A percentile compares a stretch with the other conserved stretches of the same genome.
Conservation (phyloP, 352 stramenopile species). For the Globisporangium okanoganense region DNA sequence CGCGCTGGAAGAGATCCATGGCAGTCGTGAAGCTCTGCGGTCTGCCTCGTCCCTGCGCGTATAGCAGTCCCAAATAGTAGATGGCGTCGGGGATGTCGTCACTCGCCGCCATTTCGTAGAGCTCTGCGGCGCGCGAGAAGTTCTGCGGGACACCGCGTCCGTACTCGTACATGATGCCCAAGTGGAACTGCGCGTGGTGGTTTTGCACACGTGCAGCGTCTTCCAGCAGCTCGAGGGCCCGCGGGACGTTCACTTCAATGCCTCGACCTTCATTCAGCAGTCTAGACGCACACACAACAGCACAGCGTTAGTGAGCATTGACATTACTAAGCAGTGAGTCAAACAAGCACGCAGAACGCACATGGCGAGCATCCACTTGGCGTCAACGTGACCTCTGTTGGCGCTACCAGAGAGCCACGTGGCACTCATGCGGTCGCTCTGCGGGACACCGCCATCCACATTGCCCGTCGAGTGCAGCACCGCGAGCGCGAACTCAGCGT, state of each 20-base stretch:
- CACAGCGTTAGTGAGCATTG: background rate
- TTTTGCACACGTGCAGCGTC: conserved; percentile 22
- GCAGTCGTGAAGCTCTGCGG: conserved; percentile 30
- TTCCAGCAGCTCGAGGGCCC: conserved; percentile 29
- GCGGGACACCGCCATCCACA: conserved; percentile 12
- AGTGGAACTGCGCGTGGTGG: conserved; percentile 29
- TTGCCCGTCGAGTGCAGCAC: conserved; percentile 28
- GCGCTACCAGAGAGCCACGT: conserved; percentile 38
- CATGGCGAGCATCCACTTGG: conserved; percentile 53
- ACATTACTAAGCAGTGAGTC: background rate
- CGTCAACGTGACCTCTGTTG: conserved; percentile 31
- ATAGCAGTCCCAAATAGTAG: conserved; percentile 55
- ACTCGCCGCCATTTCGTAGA: conserved; percentile 29
- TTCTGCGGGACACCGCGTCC: conserved; percentile 32
- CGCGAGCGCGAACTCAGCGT: conserved; percentile 45
- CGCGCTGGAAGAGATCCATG: conserved; percentile 31
- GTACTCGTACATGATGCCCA: conserved; percentile 55
- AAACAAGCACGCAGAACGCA: conserved; percentile 15
- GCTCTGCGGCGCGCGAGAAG: conserved; percentile 27
- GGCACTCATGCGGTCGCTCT: conserved; percentile 30
- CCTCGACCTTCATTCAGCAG: conserved; percentile 41
- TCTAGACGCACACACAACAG: conserved; percentile 12
- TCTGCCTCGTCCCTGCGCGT: conserved; percentile 40
- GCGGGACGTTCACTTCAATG: conserved; percentile 23
- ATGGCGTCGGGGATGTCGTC: conserved; percentile 34